phyloP scores from a whole-genome alignment of 345 rosid species.

The Brassica incana region DNA sequence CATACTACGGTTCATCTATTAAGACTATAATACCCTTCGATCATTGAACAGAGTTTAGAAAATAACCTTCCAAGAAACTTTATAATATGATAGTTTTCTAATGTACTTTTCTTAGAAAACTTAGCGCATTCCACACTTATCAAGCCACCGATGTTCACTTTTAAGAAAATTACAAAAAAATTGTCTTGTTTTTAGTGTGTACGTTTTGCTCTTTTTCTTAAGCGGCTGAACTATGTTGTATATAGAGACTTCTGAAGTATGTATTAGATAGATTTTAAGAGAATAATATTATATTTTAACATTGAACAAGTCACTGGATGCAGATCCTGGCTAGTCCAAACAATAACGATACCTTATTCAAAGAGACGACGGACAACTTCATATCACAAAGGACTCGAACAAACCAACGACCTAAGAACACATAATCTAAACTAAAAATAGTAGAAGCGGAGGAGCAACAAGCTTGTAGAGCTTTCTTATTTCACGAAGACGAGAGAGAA shows the following conservation, averaged over 20 bases:
- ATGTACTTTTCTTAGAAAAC: no score
- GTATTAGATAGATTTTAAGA: background rate
- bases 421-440: background rate
- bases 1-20: background rate
- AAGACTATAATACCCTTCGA: background rate
- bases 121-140: background rate
- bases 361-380: background rate
- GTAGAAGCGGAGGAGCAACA: slow-evolving; percentile 2
- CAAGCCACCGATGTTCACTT: background rate
- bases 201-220: background rate
- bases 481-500: background rate
- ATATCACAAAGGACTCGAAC: background rate
- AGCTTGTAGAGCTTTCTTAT: background rate
- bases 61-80: background rate
- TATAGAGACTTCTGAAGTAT: background rate
- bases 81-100: background rate
- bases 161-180: background rate
- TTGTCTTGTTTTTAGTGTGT: background rate
- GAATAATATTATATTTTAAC: background rate
- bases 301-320: background rate
- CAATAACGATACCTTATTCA: background rate
- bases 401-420: background rate
- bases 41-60: background rate
- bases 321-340: background rate
- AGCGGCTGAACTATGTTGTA: background rate